These are phyloP conservation scores for Botrytis aclada DNA, from an alignment of 2,329 filamentous ascomycete genomes.

Conservation along the genomic window DNA sequence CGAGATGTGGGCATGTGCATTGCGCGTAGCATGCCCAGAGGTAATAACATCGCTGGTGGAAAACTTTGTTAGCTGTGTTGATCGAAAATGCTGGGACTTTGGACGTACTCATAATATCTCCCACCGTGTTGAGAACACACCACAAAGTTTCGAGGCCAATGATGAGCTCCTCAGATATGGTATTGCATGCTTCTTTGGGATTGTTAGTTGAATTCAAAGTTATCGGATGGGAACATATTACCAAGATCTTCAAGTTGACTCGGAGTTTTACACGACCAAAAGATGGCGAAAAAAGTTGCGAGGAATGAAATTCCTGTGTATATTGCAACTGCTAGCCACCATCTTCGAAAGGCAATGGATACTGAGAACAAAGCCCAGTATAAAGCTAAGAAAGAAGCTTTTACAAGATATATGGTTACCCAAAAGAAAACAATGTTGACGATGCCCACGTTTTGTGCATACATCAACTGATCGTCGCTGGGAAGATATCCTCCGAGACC, in stretches of 20 bases:
- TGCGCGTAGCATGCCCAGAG: conserved; percentile 1
- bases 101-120: conserved; percentile 12
- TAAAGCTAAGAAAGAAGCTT: conserved; percentile 4
- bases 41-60: neutral
- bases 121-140: conserved; percentile 14
- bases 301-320: conserved; percentile 9
- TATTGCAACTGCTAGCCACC: conserved; percentile 4
- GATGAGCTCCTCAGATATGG: neutral
- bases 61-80: neutral
- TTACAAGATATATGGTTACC: conserved; percentile 16
- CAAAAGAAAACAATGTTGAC: conserved; percentile 15
- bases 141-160: conserved; percentile 10
- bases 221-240: neutral
- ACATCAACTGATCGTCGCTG: neutral
- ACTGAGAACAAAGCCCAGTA: conserved; percentile 11
- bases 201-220: neutral
- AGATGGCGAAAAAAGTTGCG: conserved; percentile 8
- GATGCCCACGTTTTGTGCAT: conserved; percentile 6
- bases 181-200: neutral
- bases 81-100: neutral
- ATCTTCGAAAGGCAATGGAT: neutral
- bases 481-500: conserved; percentile 2
- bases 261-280: conserved; percentile 17
- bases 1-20: conserved; percentile 6
- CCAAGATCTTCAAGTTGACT: conserved; percentile 11